Percentiles rank a stretch among this genome's conserved stretches.
These are phyloP conservation scores for Candida berthetii DNA, from an alignment of 805 yeast species.

Conservation along the genomic window DNA sequence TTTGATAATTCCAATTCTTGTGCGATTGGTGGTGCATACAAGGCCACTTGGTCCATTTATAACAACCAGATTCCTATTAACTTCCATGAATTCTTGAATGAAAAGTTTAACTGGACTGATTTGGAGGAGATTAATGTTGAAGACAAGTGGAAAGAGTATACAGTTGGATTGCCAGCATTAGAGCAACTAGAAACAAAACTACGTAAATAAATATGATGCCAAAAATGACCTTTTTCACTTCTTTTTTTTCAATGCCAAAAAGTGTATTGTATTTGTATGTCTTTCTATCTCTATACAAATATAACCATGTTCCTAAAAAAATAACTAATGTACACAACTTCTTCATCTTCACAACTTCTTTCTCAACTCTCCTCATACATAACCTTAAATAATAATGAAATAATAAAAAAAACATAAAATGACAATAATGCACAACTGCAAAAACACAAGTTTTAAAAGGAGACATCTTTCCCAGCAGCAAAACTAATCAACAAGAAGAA, in stretches of 20 bases:
- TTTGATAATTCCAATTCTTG: constrained; percentile 85
- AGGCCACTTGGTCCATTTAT: constrained; percentile 65
- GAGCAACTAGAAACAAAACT: constrained; percentile 22
- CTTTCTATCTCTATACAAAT: no score
- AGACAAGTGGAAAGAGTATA: constrained; percentile 22
- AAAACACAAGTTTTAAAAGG: constrained; percentile 14
- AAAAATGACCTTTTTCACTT: no score
- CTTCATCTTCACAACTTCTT: no score
- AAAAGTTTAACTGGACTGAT: constrained; percentile 41
- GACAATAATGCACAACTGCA: neutral
- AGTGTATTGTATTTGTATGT: no score
- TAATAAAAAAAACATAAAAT: no score
- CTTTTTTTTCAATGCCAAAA: no score
- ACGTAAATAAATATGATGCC: constrained; percentile 1
- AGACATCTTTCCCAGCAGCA: constrained; percentile 37
- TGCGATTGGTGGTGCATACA: constrained; percentile 87
- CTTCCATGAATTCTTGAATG: constrained; percentile 40
- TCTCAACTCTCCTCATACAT: no score
- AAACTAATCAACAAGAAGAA: constrained; percentile 51
- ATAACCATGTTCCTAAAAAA: no score
- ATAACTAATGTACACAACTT: no score
- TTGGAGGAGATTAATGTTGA: constrained; percentile 19
- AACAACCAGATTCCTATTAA: constrained; percentile 13
- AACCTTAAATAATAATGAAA: no score
- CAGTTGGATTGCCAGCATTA: constrained; percentile 23